Evolutionary conservation across 2,329 filamentous ascomycete genomes (phyloP), one percentile per base, ranked within the genome.

Genomic region (Xylariaceae sp.): DNA sequence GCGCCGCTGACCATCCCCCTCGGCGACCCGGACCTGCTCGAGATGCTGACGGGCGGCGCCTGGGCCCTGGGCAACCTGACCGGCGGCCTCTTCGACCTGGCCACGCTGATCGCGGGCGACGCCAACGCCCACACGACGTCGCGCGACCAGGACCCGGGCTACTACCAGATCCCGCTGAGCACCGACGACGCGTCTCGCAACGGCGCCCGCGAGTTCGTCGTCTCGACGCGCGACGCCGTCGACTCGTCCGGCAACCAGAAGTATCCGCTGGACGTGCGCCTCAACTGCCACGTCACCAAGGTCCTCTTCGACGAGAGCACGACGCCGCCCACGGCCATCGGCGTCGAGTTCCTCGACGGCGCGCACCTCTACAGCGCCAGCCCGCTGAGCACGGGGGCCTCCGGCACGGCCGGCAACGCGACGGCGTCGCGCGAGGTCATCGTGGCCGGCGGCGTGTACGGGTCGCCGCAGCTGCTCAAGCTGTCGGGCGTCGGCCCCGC

Each of bases 381-480:
- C 22, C 35, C 38, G 8, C 38, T 39, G 21, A 33, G 38, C 5
- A 38, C 26, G 5, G 19, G 6, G 1, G 30, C 34, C 10, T n/a
- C 14, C 6, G 40, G 40, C 6, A 36, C 35, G 24, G 32, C 41
- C 3, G 41, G 41, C 3, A 36, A 32, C 9, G 41, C 37, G 5
- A 27, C 16, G 2, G 41, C 41, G 13, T 38, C 35, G 8, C 40
- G 40, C 24, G 52, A 57, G 46, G 58, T 56, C 13, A 65, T 34
- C 4, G 54, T 58, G 25, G 18, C 42, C 18, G 39, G 37, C 13
- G 70, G 70, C 21, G 58, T 63, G 2, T 74, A 67, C 57, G 70
- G 73, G 56, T 66, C 69, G 1, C 68, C 69, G 7, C 69, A 75
- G 39, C 49, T 76, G 3, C 61, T 77, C 19, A 70, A 70, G 49